phyloP scores from a whole-genome alignment of 1,139 yeast species.

The Geotrichum siamense region DNA sequence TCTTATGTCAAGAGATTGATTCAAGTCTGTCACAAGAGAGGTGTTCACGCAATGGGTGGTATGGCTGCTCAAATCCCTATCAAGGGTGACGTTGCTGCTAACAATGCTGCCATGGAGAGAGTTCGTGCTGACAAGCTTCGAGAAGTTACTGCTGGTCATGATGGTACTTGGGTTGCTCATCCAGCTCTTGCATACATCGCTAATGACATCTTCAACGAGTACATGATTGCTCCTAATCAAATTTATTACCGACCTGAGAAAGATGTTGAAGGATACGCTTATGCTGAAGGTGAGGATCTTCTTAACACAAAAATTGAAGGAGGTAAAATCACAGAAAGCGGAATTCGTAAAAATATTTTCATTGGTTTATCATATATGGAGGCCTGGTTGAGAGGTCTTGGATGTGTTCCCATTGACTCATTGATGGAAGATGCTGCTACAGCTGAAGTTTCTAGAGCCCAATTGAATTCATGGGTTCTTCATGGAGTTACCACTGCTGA shows the following conservation, averaged over 20 bases:
- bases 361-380: conserved; percentile 70
- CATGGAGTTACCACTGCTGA: conserved; percentile 57
- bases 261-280: conserved; percentile 27
- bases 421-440: conserved; percentile 84
- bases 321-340: conserved; percentile 60
- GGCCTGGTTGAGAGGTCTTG: conserved; percentile 72
- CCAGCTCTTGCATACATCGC: conserved; percentile 71
- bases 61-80: conserved; percentile 80
- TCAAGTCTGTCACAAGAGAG: conserved; percentile 62
- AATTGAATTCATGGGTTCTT: conserved; percentile 73
- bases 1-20: conserved; percentile 59
- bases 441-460: conserved; percentile 74
- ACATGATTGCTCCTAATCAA: conserved; percentile 76
- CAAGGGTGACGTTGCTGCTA: conserved; percentile 56
- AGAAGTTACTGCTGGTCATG: conserved; percentile 67
- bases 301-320: conserved; percentile 58
- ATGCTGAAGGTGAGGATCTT: conserved; percentile 55
- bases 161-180: conserved; percentile 77
- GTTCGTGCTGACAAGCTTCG: conserved; percentile 63
- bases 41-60: conserved; percentile 74
- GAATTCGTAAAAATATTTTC: conserved; percentile 59
- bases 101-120: conserved; percentile 57
- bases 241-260: conserved; percentile 50
- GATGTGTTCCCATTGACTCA: conserved; percentile 74
- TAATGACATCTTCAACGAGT: conserved; percentile 62